phyloP scores from a whole-genome alignment of 2,329 filamentous ascomycete species.

The Exophiala spinifera region DNA sequence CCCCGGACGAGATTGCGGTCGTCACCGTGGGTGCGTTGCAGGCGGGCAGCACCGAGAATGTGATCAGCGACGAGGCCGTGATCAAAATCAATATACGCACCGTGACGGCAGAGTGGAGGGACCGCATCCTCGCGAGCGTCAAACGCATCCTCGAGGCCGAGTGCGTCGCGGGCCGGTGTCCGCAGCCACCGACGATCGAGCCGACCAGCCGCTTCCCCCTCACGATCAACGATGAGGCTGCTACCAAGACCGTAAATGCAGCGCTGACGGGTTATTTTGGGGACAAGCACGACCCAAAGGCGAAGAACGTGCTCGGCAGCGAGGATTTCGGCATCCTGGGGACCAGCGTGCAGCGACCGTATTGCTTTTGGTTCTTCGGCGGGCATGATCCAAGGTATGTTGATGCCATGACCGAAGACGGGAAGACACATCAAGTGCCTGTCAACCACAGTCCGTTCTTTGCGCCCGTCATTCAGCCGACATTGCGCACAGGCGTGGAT shows the following conservation, averaged over 20 bases:
- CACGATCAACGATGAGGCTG: slow-evolving; percentile 50
- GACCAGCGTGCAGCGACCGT: slow-evolving; percentile 48
- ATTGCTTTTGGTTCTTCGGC: slow-evolving; percentile 57
- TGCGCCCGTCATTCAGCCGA: slow-evolving; percentile 58
- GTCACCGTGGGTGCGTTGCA: slow-evolving; percentile 59
- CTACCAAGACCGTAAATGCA: slow-evolving; percentile 44
- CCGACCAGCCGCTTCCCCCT: slow-evolving; percentile 52
- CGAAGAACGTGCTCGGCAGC: slow-evolving; percentile 32
- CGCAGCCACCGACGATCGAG: slow-evolving; percentile 47
- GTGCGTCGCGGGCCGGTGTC: slow-evolving; percentile 50
- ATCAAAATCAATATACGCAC: slow-evolving; percentile 56
- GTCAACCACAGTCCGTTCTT: slow-evolving; percentile 61
- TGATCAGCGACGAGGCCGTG: slow-evolving; percentile 55
- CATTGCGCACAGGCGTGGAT: slow-evolving; percentile 52
- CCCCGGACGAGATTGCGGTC: slow-evolving; percentile 54
- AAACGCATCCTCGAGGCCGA: slow-evolving; percentile 58
- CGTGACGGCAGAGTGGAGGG: slow-evolving; percentile 45
- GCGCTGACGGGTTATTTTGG: slow-evolving; percentile 50
- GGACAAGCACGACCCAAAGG: slow-evolving; percentile 24
- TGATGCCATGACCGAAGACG: slow-evolving; percentile 49
- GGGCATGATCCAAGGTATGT: slow-evolving; percentile 41
- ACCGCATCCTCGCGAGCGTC: slow-evolving; percentile 48
- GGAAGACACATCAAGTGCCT: slow-evolving; percentile 50
- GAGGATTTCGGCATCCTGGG: slow-evolving; percentile 61
- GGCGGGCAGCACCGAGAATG: slow-evolving; percentile 59